Conservation (phyloP, 75 land plant species). For the Cunninghamia lanceolata region DNA sequence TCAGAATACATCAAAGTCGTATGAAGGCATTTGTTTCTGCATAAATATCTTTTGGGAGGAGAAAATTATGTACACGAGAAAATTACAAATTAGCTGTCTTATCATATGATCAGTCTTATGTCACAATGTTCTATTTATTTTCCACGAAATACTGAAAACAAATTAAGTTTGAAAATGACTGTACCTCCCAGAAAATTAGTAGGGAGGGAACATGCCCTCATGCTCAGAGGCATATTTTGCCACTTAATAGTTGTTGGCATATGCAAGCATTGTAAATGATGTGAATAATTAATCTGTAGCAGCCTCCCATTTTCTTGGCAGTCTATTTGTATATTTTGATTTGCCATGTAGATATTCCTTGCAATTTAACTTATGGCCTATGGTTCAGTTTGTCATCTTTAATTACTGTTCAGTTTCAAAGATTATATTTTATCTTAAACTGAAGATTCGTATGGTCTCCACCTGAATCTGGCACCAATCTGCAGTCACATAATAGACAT, state of each 20-base stretch:
- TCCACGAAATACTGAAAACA: not conserved
- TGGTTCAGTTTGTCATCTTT: not conserved
- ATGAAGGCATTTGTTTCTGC: not conserved
- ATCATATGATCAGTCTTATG: not conserved
- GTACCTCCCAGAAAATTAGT: not conserved
- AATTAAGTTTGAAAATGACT: not conserved
- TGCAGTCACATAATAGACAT: not conserved
- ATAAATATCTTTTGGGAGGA: not conserved
- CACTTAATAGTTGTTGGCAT: not conserved
- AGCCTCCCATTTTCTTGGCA: slow-evolving; percentile 6
- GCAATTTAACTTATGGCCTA: not conserved
- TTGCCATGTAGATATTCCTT: not conserved
- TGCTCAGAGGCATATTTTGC: not conserved
- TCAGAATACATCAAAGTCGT: not conserved
- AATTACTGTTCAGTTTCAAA: not conserved
- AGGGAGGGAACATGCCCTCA: not conserved
- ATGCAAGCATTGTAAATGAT: slow-evolving; percentile 7
- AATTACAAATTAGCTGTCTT: not conserved
- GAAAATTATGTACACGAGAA: not conserved
- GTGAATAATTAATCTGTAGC: slow-evolving; percentile 2
- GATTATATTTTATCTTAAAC: not conserved
- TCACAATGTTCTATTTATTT: not conserved
- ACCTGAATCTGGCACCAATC: not conserved
- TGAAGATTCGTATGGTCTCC: not conserved
- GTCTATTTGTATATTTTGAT: not conserved